These are phyloP conservation scores for Haberlea rhodopensis DNA, from an alignment of 257 asterid genomes.

Conservation along the genomic window DNA sequence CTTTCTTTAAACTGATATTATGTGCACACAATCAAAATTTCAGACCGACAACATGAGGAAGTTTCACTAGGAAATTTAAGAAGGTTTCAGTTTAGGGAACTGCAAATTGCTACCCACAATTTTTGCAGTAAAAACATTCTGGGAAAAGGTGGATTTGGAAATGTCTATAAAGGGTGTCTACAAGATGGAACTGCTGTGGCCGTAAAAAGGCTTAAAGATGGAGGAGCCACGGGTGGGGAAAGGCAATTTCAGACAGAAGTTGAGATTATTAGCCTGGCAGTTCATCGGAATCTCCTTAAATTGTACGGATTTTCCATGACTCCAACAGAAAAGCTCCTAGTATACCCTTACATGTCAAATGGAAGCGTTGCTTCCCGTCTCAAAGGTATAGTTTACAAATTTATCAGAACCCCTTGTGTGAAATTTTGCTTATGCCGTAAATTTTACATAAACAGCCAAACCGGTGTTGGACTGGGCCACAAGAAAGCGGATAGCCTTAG, in stretches of 20 bases:
- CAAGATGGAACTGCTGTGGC: slow-evolving; percentile 83
- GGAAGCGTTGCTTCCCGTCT: slow-evolving; percentile 99
- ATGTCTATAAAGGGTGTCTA: slow-evolving; percentile 81
- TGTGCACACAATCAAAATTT: slow-evolving; percentile 15
- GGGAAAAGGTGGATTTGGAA: slow-evolving; percentile 95
- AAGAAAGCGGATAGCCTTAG: slow-evolving; percentile 82
- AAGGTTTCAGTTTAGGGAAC: slow-evolving; percentile 76
- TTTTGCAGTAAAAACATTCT: slow-evolving; percentile 78
- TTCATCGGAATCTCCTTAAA: slow-evolving; percentile 89
- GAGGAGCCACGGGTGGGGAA: slow-evolving; percentile 76
- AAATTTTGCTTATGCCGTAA: neutral
- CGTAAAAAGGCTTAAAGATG: slow-evolving; percentile 88
- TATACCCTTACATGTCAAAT: slow-evolving; percentile 91
- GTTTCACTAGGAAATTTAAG: slow-evolving; percentile 83
- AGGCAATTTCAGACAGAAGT: slow-evolving; percentile 92
- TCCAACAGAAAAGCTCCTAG: slow-evolving; percentile 72
- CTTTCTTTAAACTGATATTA: slow-evolving; percentile 17
- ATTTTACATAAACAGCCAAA: slow-evolving; percentile 47
- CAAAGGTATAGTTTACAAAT: slow-evolving; percentile 51
- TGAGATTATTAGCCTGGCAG: slow-evolving; percentile 93
- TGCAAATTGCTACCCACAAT: slow-evolving; percentile 79
- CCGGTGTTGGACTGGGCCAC: slow-evolving; percentile 88
- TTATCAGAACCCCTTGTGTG: neutral
- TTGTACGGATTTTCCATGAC: slow-evolving; percentile 88
- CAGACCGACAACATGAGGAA: slow-evolving; percentile 70